Base-by-base conservation (phyloP, 2,329 filamentous ascomycete genomes). In the Sporothrix humicola region DNA sequence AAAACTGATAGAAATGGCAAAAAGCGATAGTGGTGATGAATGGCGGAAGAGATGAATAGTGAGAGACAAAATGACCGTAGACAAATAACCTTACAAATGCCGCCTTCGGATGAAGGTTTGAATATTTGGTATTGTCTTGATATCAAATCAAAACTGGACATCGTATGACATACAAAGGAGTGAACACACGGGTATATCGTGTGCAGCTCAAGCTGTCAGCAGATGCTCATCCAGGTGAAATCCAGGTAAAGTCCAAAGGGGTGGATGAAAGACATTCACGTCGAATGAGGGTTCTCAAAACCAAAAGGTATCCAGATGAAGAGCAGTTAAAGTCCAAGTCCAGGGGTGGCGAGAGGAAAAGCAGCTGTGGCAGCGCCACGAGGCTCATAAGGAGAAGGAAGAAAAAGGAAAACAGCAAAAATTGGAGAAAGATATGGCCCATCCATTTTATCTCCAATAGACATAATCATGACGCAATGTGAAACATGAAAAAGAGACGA, bases 61-160 rank as follows among this genome's bases (percentile, higher is more conserved):
- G n/a, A 31, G 20, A 54, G 42, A 37, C 13, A 8, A 26, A 48
- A 58, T 44, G 65, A 37, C 63, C n/a, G 23, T 8, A 15, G 8
- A 58, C 42, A 68, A 69, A 54, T 44, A 68, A 37, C 56, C 42
- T 37, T 54, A 65, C 26, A 66, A 48, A 20, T 44, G 5, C 10
- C 37, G 42, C 61, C 61, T 66, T 66, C 61, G 42, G 61, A 8
- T 48, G 61, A 66, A 66, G 42, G 61, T 26, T 48, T 6, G 23
- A 12, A 65, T 15, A 48, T 48, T 26, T 66, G 61, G 48, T 68
- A 20, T 52, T 50, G 46, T 68, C 46, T 31, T 52, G 13, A 68
- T 69, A 37, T 37, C 31, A 37, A 48, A 56, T 15, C 12, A 69
- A 52, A 26, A 69, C 42, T 26, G 46, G 42, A 48, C 66, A 54